Evolutionary conservation across 805 yeast genomes (phyloP).

Genomic region (Candida tibetensis): DNA sequence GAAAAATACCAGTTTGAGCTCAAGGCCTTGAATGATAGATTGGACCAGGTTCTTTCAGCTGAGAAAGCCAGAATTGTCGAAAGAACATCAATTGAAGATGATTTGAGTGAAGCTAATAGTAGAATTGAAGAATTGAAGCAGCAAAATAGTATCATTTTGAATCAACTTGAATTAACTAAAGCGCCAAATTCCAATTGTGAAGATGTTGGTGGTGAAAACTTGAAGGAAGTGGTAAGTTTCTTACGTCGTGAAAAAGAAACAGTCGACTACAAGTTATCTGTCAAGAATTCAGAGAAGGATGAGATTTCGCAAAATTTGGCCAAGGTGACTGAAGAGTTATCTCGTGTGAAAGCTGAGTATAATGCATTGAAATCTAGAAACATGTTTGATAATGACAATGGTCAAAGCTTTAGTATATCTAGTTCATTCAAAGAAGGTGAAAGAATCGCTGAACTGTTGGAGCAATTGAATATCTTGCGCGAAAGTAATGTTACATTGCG

Average conservation of each 20-base stretch:
- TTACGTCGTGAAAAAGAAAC: conserved; percentile 76
- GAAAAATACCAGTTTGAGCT: conserved; percentile 6
- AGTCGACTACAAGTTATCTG: conserved; percentile 49
- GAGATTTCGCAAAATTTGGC: conserved; percentile 51
- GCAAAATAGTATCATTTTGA: conserved; percentile 67
- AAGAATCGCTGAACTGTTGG: conserved; percentile 49
- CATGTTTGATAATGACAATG: conserved; percentile 7
- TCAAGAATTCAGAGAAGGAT: conserved; percentile 48
- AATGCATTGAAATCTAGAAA: conserved; percentile 8
- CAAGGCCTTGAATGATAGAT: conserved; percentile 6
- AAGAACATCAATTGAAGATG: conserved; percentile 23
- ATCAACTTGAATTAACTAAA: conserved; percentile 55
- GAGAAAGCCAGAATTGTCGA: conserved; percentile 22
- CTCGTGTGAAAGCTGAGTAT: conserved; percentile 51
- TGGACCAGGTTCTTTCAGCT: conserved; percentile 8
- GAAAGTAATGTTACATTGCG: conserved; percentile 69
- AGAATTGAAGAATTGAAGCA: conserved; percentile 55
- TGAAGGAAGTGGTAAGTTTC: conserved; percentile 53
- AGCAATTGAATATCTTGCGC: conserved; percentile 56
- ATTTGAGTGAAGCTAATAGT: conserved; percentile 40
- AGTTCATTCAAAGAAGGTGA: conserved; percentile 42
- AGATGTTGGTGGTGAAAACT: conserved; percentile 16
- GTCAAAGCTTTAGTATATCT: conserved; percentile 18
- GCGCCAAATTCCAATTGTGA: conserved; percentile 11
- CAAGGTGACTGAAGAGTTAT: conserved; percentile 46